Conservation (phyloP, 306 rosid genomes). For the Cicer bijugum region DNA sequence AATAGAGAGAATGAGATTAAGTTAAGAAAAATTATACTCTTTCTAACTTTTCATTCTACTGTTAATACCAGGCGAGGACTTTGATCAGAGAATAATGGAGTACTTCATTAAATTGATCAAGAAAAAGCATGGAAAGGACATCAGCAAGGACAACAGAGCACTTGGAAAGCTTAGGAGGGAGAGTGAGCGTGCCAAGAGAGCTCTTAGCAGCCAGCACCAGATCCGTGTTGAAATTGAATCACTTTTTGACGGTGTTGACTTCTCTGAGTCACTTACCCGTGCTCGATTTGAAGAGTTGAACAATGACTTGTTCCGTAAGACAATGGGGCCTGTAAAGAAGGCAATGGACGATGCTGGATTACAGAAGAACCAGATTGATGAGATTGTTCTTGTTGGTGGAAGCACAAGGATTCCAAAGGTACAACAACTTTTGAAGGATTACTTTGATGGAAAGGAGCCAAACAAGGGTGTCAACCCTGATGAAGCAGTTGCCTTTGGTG, state of each 20-base stretch:
- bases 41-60: background rate
- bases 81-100: slow-evolving; percentile 91
- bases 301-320: slow-evolving; percentile 95
- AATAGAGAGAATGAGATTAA: background rate
- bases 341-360: slow-evolving; percentile 99
- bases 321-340: slow-evolving; percentile 98
- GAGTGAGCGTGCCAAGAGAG: slow-evolving; percentile 95
- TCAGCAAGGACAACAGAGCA: slow-evolving; percentile 98
- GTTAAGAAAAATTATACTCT: background rate
- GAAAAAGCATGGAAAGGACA: slow-evolving; percentile 93
- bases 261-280: slow-evolving; percentile 89
- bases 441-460: slow-evolving; percentile 96
- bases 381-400: slow-evolving; percentile 97
- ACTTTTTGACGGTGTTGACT: slow-evolving; percentile 85
- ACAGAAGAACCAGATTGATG: slow-evolving; percentile 85
- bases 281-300: slow-evolving; percentile 97
- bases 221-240: slow-evolving; percentile 98
- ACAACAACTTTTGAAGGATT: slow-evolving; percentile 89
- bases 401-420: slow-evolving; percentile 98
- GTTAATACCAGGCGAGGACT: slow-evolving; percentile 79
- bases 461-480: slow-evolving; percentile 99
- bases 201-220: slow-evolving; percentile 99
- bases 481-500: slow-evolving; percentile 98
- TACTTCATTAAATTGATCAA: slow-evolving; percentile 97
- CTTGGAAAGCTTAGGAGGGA: slow-evolving; percentile 96